Conservation (phyloP, 306 rosid genomes). For the Quercus agrifolia region DNA sequence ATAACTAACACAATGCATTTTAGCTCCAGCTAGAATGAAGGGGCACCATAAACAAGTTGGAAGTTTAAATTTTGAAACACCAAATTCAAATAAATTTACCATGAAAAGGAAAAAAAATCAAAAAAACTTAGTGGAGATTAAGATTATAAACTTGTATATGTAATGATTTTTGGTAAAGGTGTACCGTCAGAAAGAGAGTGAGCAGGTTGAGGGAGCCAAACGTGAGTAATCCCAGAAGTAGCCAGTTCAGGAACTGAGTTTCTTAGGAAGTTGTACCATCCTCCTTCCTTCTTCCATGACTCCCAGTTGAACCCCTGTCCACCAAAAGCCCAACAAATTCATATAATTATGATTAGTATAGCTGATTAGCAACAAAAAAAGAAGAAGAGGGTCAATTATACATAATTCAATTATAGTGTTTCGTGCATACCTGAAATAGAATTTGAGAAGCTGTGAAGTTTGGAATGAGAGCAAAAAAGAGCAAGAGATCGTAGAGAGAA, state of each 20-base stretch:
- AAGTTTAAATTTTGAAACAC: no score
- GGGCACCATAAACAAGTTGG: no score
- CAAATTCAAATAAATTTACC: no score
- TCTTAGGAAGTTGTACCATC: neutral
- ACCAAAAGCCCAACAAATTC: neutral
- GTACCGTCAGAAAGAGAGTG: neutral
- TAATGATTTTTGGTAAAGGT: neutral
- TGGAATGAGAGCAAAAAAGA: neutral
- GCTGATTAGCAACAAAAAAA: no score
- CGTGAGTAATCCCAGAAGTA: neutral
- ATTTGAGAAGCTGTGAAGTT: neutral
- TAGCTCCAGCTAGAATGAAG: no score
- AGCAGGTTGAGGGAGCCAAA: neutral
- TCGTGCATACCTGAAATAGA: neutral
- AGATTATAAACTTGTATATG: neutral
- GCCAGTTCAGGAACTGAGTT: neutral
- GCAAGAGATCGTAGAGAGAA: neutral
- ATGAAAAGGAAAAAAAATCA: no score
- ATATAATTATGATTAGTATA: neutral
- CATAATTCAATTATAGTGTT: neutral
- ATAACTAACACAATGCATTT: no score
- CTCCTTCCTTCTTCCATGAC: neutral
- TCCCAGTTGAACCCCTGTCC: conserved; percentile 1
- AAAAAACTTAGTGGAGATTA: neutral
- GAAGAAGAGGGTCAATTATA: no score